Conservation (phyloP, 1,284 basidiomycete genomes). For the Mycena sp. region DNA sequence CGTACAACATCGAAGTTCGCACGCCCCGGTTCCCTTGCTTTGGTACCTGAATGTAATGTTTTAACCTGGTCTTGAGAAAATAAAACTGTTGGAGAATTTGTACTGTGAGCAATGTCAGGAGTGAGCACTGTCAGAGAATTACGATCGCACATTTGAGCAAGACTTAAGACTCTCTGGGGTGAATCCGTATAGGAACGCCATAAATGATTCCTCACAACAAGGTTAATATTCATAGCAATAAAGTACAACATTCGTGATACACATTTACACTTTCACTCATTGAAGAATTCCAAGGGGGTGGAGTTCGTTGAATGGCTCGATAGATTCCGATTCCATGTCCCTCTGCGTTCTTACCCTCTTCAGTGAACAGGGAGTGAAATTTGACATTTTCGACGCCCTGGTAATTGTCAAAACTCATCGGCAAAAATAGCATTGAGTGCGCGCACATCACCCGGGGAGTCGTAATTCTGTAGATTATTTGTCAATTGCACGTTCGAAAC, state of each 20-base stretch:
- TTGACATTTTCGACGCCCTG: conserved; percentile 71
- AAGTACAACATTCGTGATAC: conserved; percentile 2
- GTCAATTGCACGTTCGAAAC: conserved; percentile 11
- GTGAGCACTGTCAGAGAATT: no score
- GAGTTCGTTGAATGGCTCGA: conserved; percentile 69
- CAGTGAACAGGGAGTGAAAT: conserved; percentile 77
- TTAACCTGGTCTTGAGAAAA: no score
- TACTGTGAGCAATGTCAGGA: no score
- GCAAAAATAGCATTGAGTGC: conserved; percentile 1
- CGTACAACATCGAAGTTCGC: no score
- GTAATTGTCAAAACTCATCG: conserved; percentile 5
- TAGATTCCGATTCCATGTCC: conserved; percentile 43
- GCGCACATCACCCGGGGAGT: conserved; percentile 74
- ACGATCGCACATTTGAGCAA: no score
- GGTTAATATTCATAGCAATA: background rate
- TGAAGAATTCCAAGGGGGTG: conserved; percentile 76
- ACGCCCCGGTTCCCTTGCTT: no score
- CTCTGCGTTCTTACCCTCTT: conserved; percentile 67
- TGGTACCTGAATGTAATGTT: no score
- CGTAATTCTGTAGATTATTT: conserved; percentile 62
- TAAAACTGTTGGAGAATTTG: no score
- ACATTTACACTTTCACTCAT: conserved; percentile 54
- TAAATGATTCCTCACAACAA: no score
- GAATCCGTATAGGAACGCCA: no score
- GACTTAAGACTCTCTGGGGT: no score